Evolutionary conservation across 768 basidiomycete species (phyloP), one percentile per base, ranked within the genome.

Genomic region (Trametes cingulata): DNA sequence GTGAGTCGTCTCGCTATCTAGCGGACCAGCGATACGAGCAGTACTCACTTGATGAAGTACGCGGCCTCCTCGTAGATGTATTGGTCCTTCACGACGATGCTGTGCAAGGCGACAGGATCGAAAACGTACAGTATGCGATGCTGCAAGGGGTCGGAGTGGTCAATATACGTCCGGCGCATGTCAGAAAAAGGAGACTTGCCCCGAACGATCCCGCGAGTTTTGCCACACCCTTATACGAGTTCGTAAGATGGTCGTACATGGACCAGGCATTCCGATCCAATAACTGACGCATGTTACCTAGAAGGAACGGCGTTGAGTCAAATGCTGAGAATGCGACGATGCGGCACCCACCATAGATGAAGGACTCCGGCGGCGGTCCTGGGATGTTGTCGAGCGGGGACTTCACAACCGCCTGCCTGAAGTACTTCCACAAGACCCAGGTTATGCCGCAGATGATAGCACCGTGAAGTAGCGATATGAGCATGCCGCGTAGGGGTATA

Each of bases 41-140:
- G n/a, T n/a, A n/a, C n/a, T n/a, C n/a, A 82, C 82, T 77, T 76
- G 4, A 76, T 69, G 58, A 78, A 77, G 0, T 76, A 71, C 0
- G 70, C 58, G 0, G 77, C 76, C 53, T 80, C 78, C 52, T 81
- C 80, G 57, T 76, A 82, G 7, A 73, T 71, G 48, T 78, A 75
- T 61, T 78, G 78, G 39, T 83, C 82, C 60, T 80, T 82, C 12
- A 77, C 45, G 12, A 80, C 61, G 40, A 83, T 78, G 29, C 72
- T 75, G 39, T 80, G 77, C 20, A 83, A 66, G 1, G 82, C 82
- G n/a, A 68, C 72, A 1, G 82, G 78, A 64, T 84, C 82, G 25
- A 55, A 43, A 73, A 82, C 71, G 58, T 82, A 80, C 2, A 84
- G 68, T 66, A 79, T 76, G 57, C 78, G 76, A 47, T 78, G 75